phyloP scores from a whole-genome alignment of 257 asterid species.

The Scutellaria minor region DNA sequence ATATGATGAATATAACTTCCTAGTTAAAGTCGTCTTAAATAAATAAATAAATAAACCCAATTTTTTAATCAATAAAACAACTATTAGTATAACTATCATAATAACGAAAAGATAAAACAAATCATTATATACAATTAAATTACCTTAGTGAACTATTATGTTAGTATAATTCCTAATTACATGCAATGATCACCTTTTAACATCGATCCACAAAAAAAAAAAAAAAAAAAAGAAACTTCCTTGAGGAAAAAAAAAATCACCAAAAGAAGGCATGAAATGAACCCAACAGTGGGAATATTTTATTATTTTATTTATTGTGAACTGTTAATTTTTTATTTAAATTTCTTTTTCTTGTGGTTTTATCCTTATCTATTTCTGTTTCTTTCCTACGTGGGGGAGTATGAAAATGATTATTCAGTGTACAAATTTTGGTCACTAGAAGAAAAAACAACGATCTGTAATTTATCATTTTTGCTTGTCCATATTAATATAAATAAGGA shows the following conservation, averaged over 20 bases:
- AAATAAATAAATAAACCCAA: no score
- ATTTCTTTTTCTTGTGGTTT: neutral
- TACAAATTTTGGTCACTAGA: neutral
- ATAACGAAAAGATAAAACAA: no score
- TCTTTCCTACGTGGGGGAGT: neutral
- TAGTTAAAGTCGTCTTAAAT: no score
- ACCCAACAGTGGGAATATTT: neutral
- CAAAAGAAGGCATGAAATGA: no score
- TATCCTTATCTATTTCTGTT: no score
- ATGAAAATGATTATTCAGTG: constrained; percentile 19
- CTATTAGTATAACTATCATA: no score
- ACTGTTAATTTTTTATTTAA: no score
- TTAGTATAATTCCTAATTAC: neutral
- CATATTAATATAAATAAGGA: constrained; percentile 22
- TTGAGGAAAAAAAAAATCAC: no score
- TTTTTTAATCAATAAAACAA: no score
- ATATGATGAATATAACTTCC: no score
- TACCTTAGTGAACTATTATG: neutral
- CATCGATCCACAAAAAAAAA: neutral
- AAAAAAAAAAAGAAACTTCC: no score
- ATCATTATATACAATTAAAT: no score
- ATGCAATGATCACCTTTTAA: neutral
- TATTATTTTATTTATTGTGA: neutral
- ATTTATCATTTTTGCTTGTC: neutral
- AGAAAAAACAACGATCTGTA: neutral